Evolutionary conservation across 2,329 filamentous ascomycete species (phyloP), one percentile per base, ranked within the genome.

Genomic region (Alternaria hordeiaustralica): DNA sequence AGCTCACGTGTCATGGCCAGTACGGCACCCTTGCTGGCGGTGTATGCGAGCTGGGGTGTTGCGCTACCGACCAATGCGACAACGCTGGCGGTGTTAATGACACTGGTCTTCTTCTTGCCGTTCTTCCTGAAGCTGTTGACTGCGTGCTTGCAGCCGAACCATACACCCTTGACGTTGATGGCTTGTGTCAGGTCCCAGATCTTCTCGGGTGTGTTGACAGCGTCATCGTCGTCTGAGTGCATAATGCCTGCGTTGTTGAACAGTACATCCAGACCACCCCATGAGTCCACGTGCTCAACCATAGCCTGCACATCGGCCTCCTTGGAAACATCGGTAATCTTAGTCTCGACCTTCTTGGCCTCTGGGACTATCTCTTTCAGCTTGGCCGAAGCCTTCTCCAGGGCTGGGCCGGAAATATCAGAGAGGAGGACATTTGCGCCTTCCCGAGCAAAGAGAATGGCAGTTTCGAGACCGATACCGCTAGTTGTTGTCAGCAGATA

Each of bases 171-270:
- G 81, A 97, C 94, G 81, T 97, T 97, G 85, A 97, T 96, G 79
- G 89, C 90, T 66, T 97, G 93, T 5, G 94, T 97, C 70, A 97
- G 84, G 75, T 97, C 93, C 94, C 94, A 97, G 84, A 97, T 94
- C 74, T 88, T 89, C 84, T 97, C 93, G 55, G 92, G 90, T 2
- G 94, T 97, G 79, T 91, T 88, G 78, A 96, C 84, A 53, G 94
- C 93, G 80, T 81, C 78, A 41, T 82, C 83, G 65, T 85, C 83
- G 61, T 91, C 86, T 51, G 89, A 90, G 83, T 97, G 94, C 94
- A 97, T 97, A 81, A 97, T 97, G 59, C 94, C 94, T 23, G 94
- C 94, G 80, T 97, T 97, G 88, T 97, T 97, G 89, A 97, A 97
- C 74, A 97, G 92, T 77, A 97, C 85, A 79, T 97, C 94, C 4